Conservation (phyloP, 2,329 filamentous ascomycete genomes). For the Aureobasidium namibiae region DNA sequence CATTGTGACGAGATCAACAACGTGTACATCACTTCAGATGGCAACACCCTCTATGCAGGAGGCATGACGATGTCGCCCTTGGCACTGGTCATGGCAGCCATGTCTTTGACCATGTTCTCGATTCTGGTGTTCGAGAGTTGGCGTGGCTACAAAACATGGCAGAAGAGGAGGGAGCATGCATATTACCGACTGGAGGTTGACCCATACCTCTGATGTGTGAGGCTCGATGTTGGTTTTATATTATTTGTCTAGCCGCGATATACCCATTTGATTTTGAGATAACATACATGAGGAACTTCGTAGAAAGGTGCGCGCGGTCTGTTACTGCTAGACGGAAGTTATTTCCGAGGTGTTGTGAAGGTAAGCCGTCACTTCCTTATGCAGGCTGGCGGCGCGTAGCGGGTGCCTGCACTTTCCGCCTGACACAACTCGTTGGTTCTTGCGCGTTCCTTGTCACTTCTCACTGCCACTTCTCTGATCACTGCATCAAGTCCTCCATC, state of each 20-base stretch:
- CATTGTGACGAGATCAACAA: slow-evolving; percentile 9
- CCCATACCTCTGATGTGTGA: neutral
- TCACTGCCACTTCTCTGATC: neutral
- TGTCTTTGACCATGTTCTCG: slow-evolving; percentile 5
- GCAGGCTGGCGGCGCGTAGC: neutral
- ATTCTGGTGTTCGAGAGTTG: slow-evolving; percentile 2
- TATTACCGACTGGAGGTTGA: slow-evolving; percentile 8
- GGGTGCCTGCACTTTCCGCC: neutral
- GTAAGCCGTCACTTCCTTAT: neutral
- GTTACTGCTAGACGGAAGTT: neutral
- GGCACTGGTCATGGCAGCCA: slow-evolving; percentile 3
- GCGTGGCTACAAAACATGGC: neutral
- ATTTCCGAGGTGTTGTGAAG: neutral
- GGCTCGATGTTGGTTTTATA: neutral
- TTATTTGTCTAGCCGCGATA: neutral
- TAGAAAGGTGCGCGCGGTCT: neutral
- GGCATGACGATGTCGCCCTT: neutral
- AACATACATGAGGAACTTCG: neutral
- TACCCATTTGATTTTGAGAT: neutral
- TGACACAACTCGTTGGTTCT: neutral
- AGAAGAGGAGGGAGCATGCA: slow-evolving; percentile 1
- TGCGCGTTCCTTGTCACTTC: neutral
- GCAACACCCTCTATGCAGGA: neutral
- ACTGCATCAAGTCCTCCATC: neutral
- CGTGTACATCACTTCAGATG: neutral